Base-by-base conservation (phyloP, 73 alveolate genomes). In the Uronychia setigera region DNA sequence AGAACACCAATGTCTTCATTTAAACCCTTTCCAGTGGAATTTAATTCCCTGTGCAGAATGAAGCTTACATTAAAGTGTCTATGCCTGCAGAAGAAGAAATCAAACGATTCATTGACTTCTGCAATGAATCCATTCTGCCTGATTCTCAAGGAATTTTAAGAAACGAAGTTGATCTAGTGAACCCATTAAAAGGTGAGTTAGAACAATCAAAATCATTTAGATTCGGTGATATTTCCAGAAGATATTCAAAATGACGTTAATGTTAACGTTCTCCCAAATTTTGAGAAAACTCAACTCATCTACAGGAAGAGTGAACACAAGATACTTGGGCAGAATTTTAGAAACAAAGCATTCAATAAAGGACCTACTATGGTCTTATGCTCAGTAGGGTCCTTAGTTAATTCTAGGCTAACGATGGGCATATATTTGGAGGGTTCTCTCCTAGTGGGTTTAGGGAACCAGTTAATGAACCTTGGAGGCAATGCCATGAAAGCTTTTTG, bases 321-420 rank as follows among this genome's bases (percentile, higher is more conserved):
- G 77, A 78, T 83, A 5, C 58, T 88, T 60, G 94, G 94, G n/a
- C 83, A 88, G 87, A 74, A 87, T 33, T 88, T 88, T 59, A 88
- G 94, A 83, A 88, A 88, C 74, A 76, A 76, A 33, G 91, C 78
- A 26, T 88, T 79, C 84, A 75, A 84, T 19, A 59, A 81, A 60
- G 88, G 88, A 1, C 77, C 88, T 1, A 81, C 88, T 59, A 32
- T 81, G 14, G 67, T 46, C 5, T 46, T 46, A 19, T 46, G 67
- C 67, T 46, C 67, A 11, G 67, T 46, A 46, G 19, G 67, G 5
- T 46, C n/a, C 67, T 11, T 1, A 58, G 76, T 33, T 19, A 31
- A 1, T n/a, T 81, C 60, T 35, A 67, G 32, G 88, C 81, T 0
- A 81, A 81, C 35, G 33, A 81, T 29, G 88, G 88, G 1, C 88